phyloP scores from a whole-genome alignment of 1,139 yeast genomes.

The Scheffersomyces cryptocercus region DNA sequence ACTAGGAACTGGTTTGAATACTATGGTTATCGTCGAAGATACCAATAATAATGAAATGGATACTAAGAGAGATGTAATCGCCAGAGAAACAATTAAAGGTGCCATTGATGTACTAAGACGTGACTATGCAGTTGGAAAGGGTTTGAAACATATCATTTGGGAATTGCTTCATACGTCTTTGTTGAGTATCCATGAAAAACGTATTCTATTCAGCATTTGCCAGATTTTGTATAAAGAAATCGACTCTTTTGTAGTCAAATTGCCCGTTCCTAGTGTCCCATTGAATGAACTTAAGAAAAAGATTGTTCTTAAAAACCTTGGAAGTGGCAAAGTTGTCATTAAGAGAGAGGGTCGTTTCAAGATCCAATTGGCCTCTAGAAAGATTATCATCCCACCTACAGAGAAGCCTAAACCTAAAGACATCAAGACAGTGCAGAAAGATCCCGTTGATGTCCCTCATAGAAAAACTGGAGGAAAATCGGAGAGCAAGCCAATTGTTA shows the following conservation, averaged over 20 bases:
- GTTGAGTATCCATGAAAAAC: conserved; percentile 58
- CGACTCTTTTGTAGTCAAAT: conserved; percentile 58
- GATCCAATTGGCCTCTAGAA: conserved; percentile 36
- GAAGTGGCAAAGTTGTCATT: conserved; percentile 46
- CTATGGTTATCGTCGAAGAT: conserved; percentile 53
- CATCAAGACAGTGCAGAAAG: conserved; percentile 3
- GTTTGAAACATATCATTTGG: conserved; percentile 68
- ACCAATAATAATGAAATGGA: conserved; percentile 45
- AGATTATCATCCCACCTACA: conserved; percentile 6
- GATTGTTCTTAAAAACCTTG: conserved; percentile 56
- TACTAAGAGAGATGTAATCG: conserved; percentile 44
- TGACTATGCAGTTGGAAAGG: conserved; percentile 63
- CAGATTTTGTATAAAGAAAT: conserved; percentile 66
- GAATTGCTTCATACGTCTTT: conserved; percentile 62
- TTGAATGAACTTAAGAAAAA: conserved; percentile 55
- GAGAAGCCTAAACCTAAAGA: conserved; percentile 1
- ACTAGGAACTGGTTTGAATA: conserved; percentile 18
- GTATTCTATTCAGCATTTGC: conserved; percentile 64
- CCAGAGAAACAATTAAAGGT: conserved; percentile 55
- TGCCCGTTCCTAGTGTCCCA: conserved; percentile 61
- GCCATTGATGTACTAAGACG: conserved; percentile 67
- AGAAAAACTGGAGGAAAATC: conserved; percentile 1
- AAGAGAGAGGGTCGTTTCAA: conserved; percentile 48
- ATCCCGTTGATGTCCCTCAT: conserved; percentile 1
- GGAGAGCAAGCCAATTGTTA: conserved; percentile 1